Percentiles rank a stretch among this genome's conserved stretches.
Conservation (phyloP, 1,284 basidiomycete species). For the Pisolithus thermaeus region DNA sequence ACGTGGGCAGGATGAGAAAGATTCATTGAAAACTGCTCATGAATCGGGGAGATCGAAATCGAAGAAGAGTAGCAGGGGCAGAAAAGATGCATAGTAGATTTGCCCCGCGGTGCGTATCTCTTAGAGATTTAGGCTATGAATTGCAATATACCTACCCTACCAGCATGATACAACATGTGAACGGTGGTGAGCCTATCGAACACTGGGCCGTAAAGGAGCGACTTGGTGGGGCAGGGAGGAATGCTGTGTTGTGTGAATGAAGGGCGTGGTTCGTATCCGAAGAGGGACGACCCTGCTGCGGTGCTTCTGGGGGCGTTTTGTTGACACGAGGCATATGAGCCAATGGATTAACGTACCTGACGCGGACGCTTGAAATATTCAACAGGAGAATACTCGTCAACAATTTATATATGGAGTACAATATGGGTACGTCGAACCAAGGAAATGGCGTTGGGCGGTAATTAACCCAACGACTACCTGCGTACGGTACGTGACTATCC, state of each 20-base stretch:
- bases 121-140: not conserved
- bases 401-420: not conserved
- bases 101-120: not conserved
- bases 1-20: slow-evolving; percentile 8
- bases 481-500: not conserved
- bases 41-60: slow-evolving; percentile 14
- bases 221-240: not conserved
- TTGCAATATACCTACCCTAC: not conserved
- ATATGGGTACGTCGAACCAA: not conserved
- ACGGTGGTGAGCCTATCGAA: too few relatives aligned
- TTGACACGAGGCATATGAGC: not conserved
- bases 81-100: slow-evolving; percentile 8
- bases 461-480: not conserved
- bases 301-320: too few relatives aligned
- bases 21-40: not conserved
- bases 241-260: not conserved
- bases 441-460: not conserved
- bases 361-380: not conserved
- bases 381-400: too few relatives aligned
- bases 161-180: not conserved
- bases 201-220: not conserved
- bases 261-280: not conserved
- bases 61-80: slow-evolving; percentile 18
- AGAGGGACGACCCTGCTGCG: not conserved
- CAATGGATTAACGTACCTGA: not conserved